Evolutionary conservation across 2,329 filamentous ascomycete species (phyloP).

Genomic region (Colletotrichum acutatum): DNA sequence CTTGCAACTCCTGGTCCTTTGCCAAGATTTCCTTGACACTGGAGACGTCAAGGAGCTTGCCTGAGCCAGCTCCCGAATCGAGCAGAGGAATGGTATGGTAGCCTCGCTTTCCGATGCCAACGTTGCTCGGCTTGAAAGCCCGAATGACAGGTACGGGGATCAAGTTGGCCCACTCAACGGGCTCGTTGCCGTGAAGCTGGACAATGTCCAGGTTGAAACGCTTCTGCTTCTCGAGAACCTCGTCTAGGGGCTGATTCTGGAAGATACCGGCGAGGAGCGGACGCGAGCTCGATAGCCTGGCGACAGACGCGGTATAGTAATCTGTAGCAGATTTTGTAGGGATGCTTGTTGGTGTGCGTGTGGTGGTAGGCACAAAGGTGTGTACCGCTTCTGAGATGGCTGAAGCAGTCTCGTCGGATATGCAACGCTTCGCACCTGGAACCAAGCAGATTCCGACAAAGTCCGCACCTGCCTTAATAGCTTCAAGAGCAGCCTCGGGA

Average conservation of each 20-base stretch:
- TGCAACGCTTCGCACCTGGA: conserved; percentile 81
- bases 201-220: conserved; percentile 85
- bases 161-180: conserved; percentile 88
- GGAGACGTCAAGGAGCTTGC: conserved; percentile 78
- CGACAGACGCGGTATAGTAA: conserved; percentile 74
- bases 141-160: conserved; percentile 93
- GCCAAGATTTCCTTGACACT: conserved; percentile 75
- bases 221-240: conserved; percentile 82
- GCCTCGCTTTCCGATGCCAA: conserved; percentile 78
- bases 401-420: conserved; percentile 80
- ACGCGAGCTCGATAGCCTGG: conserved; percentile 63
- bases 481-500: conserved; percentile 81
- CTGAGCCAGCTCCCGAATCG: conserved; percentile 88
- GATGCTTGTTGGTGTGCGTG: conserved; percentile 43
- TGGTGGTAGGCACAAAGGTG: conserved; percentile 63
- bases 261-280: conserved; percentile 94
- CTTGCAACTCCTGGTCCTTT: conserved; percentile 75
- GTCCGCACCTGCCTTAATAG: conserved; percentile 89
- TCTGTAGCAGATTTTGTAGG: conserved; percentile 58
- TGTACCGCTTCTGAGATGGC: conserved; percentile 86
- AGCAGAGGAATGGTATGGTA: conserved; percentile 87
- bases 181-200: conserved; percentile 92
- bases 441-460: conserved; percentile 94
- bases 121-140: conserved; percentile 81
- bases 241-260: conserved; percentile 86